Percentiles rank a stretch among this genome's conserved stretches.
These are phyloP conservation scores for Gloeophyllum trabeum DNA, from an alignment of 768 basidiomycete genomes.

Conservation along the genomic window DNA sequence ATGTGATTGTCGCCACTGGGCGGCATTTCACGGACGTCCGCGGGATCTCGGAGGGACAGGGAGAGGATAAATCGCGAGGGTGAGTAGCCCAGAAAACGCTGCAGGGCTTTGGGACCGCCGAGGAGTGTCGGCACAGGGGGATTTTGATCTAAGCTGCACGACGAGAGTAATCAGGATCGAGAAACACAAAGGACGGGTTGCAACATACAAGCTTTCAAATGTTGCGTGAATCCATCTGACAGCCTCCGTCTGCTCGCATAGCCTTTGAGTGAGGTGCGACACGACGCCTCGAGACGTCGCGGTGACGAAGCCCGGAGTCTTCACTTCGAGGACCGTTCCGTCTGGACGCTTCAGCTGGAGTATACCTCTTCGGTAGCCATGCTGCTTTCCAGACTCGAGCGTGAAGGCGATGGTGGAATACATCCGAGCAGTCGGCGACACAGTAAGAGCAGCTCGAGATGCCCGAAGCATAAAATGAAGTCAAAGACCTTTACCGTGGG, in stretches of 20 bases:
- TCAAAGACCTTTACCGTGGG: too few relatives aligned
- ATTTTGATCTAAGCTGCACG: conserved; percentile 43
- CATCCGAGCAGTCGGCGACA: too few relatives aligned
- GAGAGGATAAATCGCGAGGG: conserved; percentile 38
- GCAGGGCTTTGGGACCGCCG: conserved; percentile 40
- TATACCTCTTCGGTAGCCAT: too few relatives aligned
- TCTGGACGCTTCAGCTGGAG: too few relatives aligned
- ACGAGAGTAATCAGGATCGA: neutral
- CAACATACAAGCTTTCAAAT: conserved; percentile 70
- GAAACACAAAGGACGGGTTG: conserved; percentile 9
- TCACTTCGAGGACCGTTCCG: too few relatives aligned
- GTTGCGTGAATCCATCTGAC: conserved; percentile 60
- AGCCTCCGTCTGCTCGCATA: conserved; percentile 30
- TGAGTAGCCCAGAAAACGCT: conserved; percentile 50
- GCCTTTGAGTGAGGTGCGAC: conserved; percentile 63
- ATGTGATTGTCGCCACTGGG: conserved; percentile 53
- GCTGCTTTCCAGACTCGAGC: too few relatives aligned
- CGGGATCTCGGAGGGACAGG: conserved; percentile 55
- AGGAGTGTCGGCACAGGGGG: conserved; percentile 61
- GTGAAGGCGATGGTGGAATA: too few relatives aligned
- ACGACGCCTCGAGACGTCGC: conserved; percentile 65
- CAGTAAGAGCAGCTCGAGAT: too few relatives aligned
- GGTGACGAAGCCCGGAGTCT: conserved; percentile 52
- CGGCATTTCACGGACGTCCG: conserved; percentile 57
- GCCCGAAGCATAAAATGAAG: too few relatives aligned